These are phyloP conservation scores for Graphilbum sp. DNA, from an alignment of 2,329 filamentous ascomycete species.

Conservation along the genomic window DNA sequence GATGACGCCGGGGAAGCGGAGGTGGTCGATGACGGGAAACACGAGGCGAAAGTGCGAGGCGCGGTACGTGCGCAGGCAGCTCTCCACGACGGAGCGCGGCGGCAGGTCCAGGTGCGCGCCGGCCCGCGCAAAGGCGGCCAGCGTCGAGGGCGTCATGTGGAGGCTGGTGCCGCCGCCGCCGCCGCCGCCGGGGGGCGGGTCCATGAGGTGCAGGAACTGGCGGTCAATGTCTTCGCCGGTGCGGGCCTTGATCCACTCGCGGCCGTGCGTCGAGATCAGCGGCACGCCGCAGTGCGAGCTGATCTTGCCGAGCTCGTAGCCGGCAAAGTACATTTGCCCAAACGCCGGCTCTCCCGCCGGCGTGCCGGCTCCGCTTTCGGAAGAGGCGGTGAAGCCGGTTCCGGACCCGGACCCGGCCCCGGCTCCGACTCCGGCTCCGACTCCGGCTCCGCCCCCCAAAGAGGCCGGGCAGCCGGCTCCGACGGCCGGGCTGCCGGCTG, in stretches of 20 bases:
- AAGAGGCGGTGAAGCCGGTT: background rate
- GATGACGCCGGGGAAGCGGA: conserved; percentile 29
- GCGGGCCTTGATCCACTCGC: conserved; percentile 28
- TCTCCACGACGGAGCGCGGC: conserved; percentile 8
- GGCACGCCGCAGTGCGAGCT: conserved; percentile 31
- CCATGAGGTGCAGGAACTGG: conserved; percentile 9
- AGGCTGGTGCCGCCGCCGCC: too few relatives aligned
- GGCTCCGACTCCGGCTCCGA: background rate
- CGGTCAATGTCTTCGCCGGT: conserved; percentile 17
- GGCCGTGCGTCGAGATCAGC: conserved; percentile 28
- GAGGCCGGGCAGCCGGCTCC: too few relatives aligned
- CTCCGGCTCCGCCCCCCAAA: too few relatives aligned
- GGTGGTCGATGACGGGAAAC: conserved; percentile 31
- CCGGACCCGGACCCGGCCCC: background rate
- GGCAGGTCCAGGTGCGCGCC: conserved; percentile 1
- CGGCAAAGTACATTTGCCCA: conserved; percentile 29
- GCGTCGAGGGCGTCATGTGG: background rate
- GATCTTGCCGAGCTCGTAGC: conserved; percentile 27
- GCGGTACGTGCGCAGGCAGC: conserved; percentile 16
- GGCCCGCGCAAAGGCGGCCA: background rate
- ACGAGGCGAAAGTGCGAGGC: conserved; percentile 22
- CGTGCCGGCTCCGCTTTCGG: too few relatives aligned
- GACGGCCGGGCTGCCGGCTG: too few relatives aligned
- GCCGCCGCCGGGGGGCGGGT: conserved; percentile 10
- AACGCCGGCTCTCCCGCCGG: conserved; percentile 7